Base-by-base conservation (phyloP, 805 yeast genomes). In the Metschnikowia continentalis region DNA sequence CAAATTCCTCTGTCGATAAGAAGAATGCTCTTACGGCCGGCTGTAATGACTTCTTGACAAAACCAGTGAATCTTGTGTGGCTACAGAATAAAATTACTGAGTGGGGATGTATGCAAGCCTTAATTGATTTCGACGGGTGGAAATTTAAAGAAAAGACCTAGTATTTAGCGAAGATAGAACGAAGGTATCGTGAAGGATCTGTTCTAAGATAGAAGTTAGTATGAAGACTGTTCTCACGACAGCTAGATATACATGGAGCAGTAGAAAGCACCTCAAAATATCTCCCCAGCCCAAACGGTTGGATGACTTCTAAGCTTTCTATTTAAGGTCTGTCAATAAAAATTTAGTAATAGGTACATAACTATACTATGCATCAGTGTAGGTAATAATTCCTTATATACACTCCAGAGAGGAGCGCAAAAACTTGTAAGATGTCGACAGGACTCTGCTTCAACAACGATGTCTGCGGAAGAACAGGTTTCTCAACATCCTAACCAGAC, bases 51-150 rank as follows among this genome's bases (percentile, higher is more conserved):
- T 94, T 86, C 70, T 71, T 94, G 58, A 94, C 97, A 8, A 94
- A 94, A 59, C 99, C 99, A 0, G 98, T 94, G 7, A 92, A 90
- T 60, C 74, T 92, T 58, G 88, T 83, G 45, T 94, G 99, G 99
- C 74, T 94, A 43, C 88, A 90, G 61, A 89, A 88, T 63, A 94
- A 94, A 69, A 88, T 94, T 47, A 86, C 90, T 0, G 97, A 92
- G 68, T 94, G 98, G 98, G 98, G 99, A 0, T 92, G 98, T 68
- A 92, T 92, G 98, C 99, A 92, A 70, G 97, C 97, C 0, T 72
- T 92, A 46, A 91, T 92, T 65, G 96, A 92, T 68, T 92, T 87
- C 67, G 97, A 94, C 65, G 92, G 95, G 36, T 94, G 97, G 95
- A 55, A 53, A 23, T 35, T 53, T 14, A 56, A 55, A 35, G 56